phyloP scores from a whole-genome alignment of 2,329 filamentous ascomycete species.

The Talaromyces sp. region DNA sequence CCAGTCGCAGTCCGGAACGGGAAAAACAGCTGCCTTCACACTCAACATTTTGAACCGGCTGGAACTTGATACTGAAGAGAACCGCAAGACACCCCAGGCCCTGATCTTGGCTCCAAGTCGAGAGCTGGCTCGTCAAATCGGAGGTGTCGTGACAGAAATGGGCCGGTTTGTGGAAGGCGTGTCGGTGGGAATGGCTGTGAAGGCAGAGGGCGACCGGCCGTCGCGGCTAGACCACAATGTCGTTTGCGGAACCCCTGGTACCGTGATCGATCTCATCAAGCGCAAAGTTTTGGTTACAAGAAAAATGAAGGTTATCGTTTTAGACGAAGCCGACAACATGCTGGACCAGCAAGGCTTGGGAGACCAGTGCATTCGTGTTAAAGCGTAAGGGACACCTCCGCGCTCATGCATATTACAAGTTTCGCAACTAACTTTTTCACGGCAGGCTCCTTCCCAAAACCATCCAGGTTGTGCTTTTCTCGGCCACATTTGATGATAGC shows the following conservation, averaged over 20 bases:
- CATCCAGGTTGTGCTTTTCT: constrained; percentile 91
- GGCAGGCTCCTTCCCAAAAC: constrained; percentile 63
- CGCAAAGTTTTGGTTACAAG: constrained; percentile 67
- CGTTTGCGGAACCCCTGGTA: constrained; percentile 90
- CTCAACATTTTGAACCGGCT: constrained; percentile 85
- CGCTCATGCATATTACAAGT: not conserved
- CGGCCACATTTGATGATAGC: constrained; percentile 82
- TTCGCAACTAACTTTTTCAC: constrained; percentile 12
- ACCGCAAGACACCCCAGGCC: constrained; percentile 63
- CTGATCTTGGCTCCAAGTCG: constrained; percentile 86
- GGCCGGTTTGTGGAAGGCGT: constrained; percentile 76
- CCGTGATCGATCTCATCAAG: constrained; percentile 80
- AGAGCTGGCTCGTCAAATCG: constrained; percentile 91
- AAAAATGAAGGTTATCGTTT: constrained; percentile 72
- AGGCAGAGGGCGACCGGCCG: constrained; percentile 64
- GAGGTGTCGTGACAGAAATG: constrained; percentile 76
- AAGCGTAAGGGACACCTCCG: constrained; percentile 50
- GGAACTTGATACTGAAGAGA: constrained; percentile 62
- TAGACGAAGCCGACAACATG: constrained; percentile 99
- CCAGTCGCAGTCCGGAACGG: constrained; percentile 97
- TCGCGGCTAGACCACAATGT: constrained; percentile 68
- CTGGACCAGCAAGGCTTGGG: constrained; percentile 90
- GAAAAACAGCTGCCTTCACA: constrained; percentile 95
- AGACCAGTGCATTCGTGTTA: constrained; percentile 89
- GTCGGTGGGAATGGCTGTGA: constrained; percentile 74